These are phyloP conservation scores for Elsinoe fawcettii DNA, from an alignment of 2,329 filamentous ascomycete genomes.

Conservation along the genomic window DNA sequence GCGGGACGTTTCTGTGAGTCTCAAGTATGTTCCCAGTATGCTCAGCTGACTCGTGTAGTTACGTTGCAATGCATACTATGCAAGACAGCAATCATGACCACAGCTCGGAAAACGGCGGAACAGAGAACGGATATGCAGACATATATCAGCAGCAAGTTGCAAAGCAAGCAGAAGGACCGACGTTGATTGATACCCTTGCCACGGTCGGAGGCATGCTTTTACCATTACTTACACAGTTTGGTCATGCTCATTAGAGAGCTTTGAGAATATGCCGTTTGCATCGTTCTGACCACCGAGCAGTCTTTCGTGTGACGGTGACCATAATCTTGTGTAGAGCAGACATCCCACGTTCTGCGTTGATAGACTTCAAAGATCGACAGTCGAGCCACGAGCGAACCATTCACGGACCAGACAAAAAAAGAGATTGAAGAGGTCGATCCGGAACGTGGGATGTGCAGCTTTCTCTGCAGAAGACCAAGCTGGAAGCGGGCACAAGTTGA, in stretches of 20 bases:
- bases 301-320: background rate
- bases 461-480: background rate
- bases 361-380: constrained; percentile 1
- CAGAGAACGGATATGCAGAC: constrained; percentile 35
- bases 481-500: background rate
- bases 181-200: constrained; percentile 50
- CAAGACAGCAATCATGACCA: constrained; percentile 54
- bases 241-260: constrained; percentile 54
- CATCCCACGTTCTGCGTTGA: background rate
- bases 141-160: constrained; percentile 16
- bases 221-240: constrained; percentile 68
- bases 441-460: constrained; percentile 4
- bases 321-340: background rate
- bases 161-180: constrained; percentile 16
- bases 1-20: constrained; percentile 85
- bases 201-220: constrained; percentile 71
- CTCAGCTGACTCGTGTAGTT: constrained; percentile 45
- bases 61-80: constrained; percentile 98
- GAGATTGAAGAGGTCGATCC: background rate
- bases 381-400: background rate
- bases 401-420: background rate
- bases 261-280: background rate
- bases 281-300: background rate
- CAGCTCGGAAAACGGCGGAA: constrained; percentile 40
- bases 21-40: background rate